Evolutionary conservation across 768 basidiomycete genomes (phyloP), one percentile per base, ranked within the genome.

Genomic region (Gautieria morchelliformis): DNA sequence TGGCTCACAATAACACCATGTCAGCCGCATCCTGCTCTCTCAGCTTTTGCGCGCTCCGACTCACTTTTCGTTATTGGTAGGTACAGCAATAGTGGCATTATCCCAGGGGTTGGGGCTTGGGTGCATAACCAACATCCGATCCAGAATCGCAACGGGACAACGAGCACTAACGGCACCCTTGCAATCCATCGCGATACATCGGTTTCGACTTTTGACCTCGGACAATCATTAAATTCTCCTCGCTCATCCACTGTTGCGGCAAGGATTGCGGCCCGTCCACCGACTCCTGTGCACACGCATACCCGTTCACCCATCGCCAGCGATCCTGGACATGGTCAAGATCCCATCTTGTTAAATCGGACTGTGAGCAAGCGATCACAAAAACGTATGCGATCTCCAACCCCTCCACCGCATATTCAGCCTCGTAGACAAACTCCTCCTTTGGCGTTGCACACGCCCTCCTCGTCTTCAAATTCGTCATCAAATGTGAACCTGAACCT

Each of bases 41-140:
- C n/a, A 33, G 41, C 11, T 3, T 79, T 81, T 33, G 72, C 77
- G 11, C 70, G 82, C 39, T 79, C 83, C 49, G 84, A 87, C 61
- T 81, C 83, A n/a, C 78, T 81, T 1, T 67, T 73, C 47, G 68
- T 78, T 37, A 5, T 7, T 24, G 20, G 17, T 22, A 60, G 55
- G 44, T 40, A 35, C n/a, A 41, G 48, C 19, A 49, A 40, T 44
- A 32, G n/a, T 40, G 8, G 42, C 19, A 40, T 37, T 19, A 19
- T 59, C 15, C 30, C 58, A 41, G 46, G 15, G 5, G 15, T 52
- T 53, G 37, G 39, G 5, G 10, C 24, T 15, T 58, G 57, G 57
- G 32, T 24, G 7, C 19, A 20, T 30, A 49, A 8, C 3, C 48
- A 20, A 39, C 10, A 45, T 27, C 22, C 24, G 22, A n/a, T 39